These are phyloP conservation scores for Trametes cingulata DNA, from an alignment of 768 basidiomycete species.

Conservation along the genomic window DNA sequence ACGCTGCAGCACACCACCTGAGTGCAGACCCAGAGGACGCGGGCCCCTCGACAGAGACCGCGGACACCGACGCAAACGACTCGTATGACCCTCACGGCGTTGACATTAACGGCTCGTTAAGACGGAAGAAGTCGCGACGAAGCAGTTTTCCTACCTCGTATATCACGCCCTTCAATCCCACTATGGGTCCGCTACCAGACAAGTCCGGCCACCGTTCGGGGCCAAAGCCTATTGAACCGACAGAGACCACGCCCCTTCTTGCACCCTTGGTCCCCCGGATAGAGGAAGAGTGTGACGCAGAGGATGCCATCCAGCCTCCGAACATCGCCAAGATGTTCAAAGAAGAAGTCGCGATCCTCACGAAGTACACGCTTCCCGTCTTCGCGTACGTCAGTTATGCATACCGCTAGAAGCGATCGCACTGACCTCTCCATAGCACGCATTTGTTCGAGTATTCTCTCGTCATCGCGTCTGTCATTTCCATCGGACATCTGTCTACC, in stretches of 20 bases:
- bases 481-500: conserved; percentile 90
- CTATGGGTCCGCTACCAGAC: conserved; percentile 32
- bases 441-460: conserved; percentile 86
- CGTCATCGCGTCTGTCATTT: conserved; percentile 78
- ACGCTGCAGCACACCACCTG: conserved; percentile 35
- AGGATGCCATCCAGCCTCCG: conserved; percentile 35
- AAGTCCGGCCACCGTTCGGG: conserved; percentile 28
- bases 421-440: conserved; percentile 47
- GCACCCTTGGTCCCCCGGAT: conserved; percentile 57
- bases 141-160: conserved; percentile 38
- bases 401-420: neutral
- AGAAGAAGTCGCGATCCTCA: conserved; percentile 61
- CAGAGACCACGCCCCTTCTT: conserved; percentile 64
- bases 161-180: conserved; percentile 39
- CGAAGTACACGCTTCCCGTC: conserved; percentile 68
- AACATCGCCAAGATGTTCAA: conserved; percentile 41
- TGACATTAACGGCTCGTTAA: neutral
- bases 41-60: conserved; percentile 3
- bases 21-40: conserved; percentile 17
- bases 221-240: conserved; percentile 25
- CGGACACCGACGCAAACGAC: conserved; percentile 11
- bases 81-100: conserved; percentile 10
- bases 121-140: conserved; percentile 22
- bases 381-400: conserved; percentile 53
- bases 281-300: conserved; percentile 47